Conservation (phyloP, 192 early-diverging fungal genomes). For the Gamsiella multidivaricata region DNA sequence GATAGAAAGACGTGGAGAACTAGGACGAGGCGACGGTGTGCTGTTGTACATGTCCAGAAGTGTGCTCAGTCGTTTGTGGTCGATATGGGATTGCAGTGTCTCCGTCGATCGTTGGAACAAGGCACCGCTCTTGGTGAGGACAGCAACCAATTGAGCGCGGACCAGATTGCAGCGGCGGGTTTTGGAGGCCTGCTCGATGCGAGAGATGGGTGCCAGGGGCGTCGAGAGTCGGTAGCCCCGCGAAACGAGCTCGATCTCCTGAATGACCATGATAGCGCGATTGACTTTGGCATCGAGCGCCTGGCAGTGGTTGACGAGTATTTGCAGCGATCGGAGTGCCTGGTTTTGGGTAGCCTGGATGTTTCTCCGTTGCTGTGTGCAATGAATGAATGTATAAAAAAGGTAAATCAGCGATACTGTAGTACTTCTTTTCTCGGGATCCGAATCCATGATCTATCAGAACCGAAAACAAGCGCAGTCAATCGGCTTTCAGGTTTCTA, state of each 20-base stretch:
- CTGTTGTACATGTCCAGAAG: constrained; percentile 67
- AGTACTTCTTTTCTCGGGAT: too few species aligned
- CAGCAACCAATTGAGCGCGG: constrained; percentile 55
- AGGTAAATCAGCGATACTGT: too few species aligned
- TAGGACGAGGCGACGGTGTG: constrained; percentile 36
- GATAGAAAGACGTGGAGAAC: constrained; percentile 21
- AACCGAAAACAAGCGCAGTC: too few species aligned
- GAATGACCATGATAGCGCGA: constrained; percentile 64
- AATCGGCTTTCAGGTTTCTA: too few species aligned
- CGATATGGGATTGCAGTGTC: constrained; percentile 56
- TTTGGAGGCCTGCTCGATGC: constrained; percentile 69
- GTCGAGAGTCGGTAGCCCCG: constrained; percentile 70
- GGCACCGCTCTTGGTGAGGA: constrained; percentile 57
- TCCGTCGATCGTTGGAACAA: constrained; percentile 60
- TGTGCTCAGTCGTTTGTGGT: constrained; percentile 52
- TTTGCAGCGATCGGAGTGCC: constrained; percentile 56
- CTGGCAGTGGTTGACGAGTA: constrained; percentile 59
- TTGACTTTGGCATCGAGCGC: constrained; percentile 63
- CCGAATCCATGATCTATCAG: too few species aligned
- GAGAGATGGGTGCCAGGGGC: constrained; percentile 67
- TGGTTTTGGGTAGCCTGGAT: constrained; percentile 56
- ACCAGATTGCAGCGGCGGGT: constrained; percentile 61
- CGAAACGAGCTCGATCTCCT: constrained; percentile 72
- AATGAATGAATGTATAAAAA: neutral
- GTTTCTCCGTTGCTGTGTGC: constrained; percentile 56